Percentiles rank a stretch among this genome's conserved stretches.
Conservation (phyloP, 1,284 basidiomycete genomes). For the Marasmius oreades region DNA sequence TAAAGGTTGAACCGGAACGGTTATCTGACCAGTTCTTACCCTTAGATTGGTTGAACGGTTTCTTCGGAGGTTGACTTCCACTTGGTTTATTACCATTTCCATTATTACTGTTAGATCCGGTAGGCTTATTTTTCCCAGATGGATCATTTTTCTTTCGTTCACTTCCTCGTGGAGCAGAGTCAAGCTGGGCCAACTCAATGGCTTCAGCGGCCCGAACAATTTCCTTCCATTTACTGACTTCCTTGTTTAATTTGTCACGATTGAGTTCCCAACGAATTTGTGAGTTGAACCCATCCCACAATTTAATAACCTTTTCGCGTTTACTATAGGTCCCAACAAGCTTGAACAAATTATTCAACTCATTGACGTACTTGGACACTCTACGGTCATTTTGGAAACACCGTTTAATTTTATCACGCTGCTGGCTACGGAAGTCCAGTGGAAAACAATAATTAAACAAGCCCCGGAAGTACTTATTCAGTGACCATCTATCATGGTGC, state of each 20-base stretch:
- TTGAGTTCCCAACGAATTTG: constrained; percentile 1
- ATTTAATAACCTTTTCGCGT: constrained; percentile 3
- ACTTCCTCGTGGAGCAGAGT: not conserved
- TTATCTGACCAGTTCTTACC: too few relatives aligned
- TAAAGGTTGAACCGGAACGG: too few relatives aligned
- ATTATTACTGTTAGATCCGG: too few relatives aligned
- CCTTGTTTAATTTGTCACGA: not conserved
- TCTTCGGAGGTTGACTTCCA: too few relatives aligned
- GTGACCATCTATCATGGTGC: constrained; percentile 1
- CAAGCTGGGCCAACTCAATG: too few relatives aligned
- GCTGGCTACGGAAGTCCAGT: constrained; percentile 3
- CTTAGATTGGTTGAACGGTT: too few relatives aligned
- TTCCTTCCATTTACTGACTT: not conserved
- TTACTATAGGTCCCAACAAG: not conserved
- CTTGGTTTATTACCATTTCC: too few relatives aligned
- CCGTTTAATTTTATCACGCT: not conserved
- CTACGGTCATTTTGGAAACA: not conserved
- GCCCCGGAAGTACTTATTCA: not conserved
- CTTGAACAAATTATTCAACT: not conserved
- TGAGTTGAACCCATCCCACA: constrained; percentile 5
- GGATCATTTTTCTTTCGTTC: not conserved
- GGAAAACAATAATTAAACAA: constrained; percentile 8
- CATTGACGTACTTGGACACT: constrained; percentile 3
- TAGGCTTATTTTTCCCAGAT: too few relatives aligned
- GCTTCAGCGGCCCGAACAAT: constrained; percentile 2